Evolutionary conservation across 129 eudicot species (phyloP).

Genomic region (Arctium lappa): DNA sequence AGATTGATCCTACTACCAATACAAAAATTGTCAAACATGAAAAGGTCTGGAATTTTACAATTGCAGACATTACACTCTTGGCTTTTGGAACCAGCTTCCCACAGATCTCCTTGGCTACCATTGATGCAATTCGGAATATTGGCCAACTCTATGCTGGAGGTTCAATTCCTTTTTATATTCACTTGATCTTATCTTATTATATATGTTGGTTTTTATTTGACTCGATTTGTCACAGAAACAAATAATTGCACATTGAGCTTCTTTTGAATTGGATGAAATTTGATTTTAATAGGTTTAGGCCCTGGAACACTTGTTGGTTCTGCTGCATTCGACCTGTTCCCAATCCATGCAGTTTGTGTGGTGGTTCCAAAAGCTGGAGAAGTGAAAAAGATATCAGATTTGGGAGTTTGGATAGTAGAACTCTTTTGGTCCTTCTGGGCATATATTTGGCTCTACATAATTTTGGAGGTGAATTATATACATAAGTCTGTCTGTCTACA

Average conservation of each 20-base stretch:
- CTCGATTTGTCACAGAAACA: background rate
- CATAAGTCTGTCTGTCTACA: background rate
- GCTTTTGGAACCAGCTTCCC: conserved; percentile 98
- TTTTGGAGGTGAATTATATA: conserved; percentile 49
- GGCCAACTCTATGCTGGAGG: conserved; percentile 88
- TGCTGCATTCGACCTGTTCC: conserved; percentile 98
- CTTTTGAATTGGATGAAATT: background rate
- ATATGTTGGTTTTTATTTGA: no score
- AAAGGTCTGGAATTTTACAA: conserved; percentile 82
- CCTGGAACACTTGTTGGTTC: conserved; percentile 99
- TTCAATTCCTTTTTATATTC: conserved; percentile 16
- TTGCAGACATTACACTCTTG: conserved; percentile 81
- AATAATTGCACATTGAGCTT: background rate
- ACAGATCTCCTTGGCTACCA: conserved; percentile 89
- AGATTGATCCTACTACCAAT: conserved; percentile 49
- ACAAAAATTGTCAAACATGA: conserved; percentile 39
- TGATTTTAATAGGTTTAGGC: conserved; percentile 62
- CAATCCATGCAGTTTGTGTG: conserved; percentile 96
- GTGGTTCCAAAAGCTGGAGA: conserved; percentile 97
- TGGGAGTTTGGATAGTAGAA: conserved; percentile 95
- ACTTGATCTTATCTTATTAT: background rate
- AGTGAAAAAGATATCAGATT: conserved; percentile 86
- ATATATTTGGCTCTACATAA: conserved; percentile 80
- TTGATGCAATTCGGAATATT: conserved; percentile 75
- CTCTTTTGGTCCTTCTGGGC: conserved; percentile 99